phyloP scores from a whole-genome alignment of 768 basidiomycete species.

The Rhizopogon roseolus region DNA sequence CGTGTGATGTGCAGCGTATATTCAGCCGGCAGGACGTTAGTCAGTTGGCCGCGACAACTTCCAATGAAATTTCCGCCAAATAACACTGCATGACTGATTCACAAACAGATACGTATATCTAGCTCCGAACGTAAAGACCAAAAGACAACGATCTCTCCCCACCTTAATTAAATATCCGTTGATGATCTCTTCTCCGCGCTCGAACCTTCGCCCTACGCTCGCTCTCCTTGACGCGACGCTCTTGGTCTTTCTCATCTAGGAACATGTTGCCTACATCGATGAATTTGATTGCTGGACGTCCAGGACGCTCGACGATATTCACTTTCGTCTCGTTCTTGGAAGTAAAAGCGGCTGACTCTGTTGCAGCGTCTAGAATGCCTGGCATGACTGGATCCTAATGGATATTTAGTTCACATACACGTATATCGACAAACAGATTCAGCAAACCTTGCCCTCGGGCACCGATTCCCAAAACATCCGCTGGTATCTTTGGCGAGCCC shows the following conservation, averaged over 20 bases:
- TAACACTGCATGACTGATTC: not conserved
- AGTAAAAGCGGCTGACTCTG: conserved; percentile 32
- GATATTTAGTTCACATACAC: not conserved
- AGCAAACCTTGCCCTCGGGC: conserved; percentile 59
- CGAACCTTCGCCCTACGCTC: conserved; percentile 39
- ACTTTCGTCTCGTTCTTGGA: conserved; percentile 34
- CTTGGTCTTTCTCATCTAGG: conserved; percentile 49
- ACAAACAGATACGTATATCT: not conserved
- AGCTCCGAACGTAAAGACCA: not conserved
- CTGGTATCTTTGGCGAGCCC: conserved; percentile 60
- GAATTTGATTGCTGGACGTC: conserved; percentile 58
- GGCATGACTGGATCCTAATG: conserved; percentile 57
- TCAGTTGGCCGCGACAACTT: not conserved
- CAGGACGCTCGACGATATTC: conserved; percentile 31
- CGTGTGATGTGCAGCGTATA: not conserved
- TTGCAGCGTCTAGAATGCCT: conserved; percentile 45
- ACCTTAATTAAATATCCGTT: not conserved
- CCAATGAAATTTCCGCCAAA: not conserved
- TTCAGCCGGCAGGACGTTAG: not conserved
- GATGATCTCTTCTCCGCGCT: conserved; percentile 20
- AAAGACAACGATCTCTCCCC: not conserved
- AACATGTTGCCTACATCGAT: conserved; percentile 73
- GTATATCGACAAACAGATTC: not conserved
- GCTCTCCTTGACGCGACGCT: conserved; percentile 44
- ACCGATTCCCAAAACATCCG: conserved; percentile 78